Conservation (phyloP, 305 asterid species). For the Ilex paraguariensis region DNA sequence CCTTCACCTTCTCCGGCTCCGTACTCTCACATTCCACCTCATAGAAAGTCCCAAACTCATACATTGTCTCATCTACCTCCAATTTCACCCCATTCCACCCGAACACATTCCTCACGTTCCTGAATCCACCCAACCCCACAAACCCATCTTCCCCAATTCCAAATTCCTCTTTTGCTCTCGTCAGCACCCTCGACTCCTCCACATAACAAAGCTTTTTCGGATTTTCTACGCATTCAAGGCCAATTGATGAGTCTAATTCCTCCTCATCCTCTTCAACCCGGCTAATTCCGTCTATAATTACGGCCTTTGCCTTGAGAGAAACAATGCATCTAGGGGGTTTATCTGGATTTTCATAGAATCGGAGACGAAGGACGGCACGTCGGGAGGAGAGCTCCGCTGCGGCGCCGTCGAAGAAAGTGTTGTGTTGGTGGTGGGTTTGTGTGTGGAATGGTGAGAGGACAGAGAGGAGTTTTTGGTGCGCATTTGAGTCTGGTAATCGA, state of each 20-base stretch:
- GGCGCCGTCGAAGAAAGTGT: conserved; percentile 79
- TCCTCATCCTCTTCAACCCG: conserved; percentile 93
- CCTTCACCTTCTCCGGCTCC: conserved; percentile 80
- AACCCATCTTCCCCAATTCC: conserved; percentile 40
- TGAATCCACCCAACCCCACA: conserved; percentile 75
- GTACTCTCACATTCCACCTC: conserved; percentile 90
- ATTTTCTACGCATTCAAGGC: conserved; percentile 50
- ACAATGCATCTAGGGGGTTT: conserved; percentile 54
- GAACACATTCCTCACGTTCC: conserved; percentile 70
- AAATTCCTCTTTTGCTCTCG: conserved; percentile 69
- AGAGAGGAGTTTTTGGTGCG: conserved; percentile 57
- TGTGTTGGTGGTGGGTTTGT: conserved; percentile 74
- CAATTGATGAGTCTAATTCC: conserved; percentile 54
- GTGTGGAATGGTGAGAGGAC: conserved; percentile 49
- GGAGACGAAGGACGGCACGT: conserved; percentile 74
- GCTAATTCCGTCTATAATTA: conserved; percentile 68
- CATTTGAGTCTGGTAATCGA: conserved; percentile 46
- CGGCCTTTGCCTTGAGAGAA: conserved; percentile 79
- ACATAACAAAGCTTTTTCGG: conserved; percentile 35
- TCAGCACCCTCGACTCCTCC: conserved; percentile 62
- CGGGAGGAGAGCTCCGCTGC: conserved; percentile 57
- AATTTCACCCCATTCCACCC: conserved; percentile 74
- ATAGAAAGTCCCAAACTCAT: conserved; percentile 75
- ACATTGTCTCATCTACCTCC: conserved; percentile 83
- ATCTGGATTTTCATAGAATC: conserved; percentile 62